Evolutionary conservation across 768 basidiomycete species (phyloP), one percentile per base, ranked within the genome.

Genomic region (Pisolithus microcarpus): DNA sequence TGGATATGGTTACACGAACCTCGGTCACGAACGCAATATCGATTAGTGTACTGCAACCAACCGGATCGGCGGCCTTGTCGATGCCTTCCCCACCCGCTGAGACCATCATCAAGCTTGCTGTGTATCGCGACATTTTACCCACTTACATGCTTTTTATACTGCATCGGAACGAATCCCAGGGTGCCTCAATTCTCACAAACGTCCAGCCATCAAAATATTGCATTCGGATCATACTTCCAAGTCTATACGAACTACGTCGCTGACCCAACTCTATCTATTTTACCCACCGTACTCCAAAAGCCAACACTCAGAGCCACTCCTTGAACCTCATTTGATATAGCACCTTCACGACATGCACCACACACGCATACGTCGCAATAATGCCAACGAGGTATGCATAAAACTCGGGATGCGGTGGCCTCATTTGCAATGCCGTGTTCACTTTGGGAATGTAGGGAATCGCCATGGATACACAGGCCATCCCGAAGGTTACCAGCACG

Each of bases 391-490:
- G 43, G 38, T 68, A 66, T 19, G 57, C 2, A 42, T 64, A 66
- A 39, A 60, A 66, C 36, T 68, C 54, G 10, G 64, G 64, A 0
- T 60, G 52, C 10, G 65, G 66, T 8, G 66, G 65, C 10, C 37
- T 60, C 57, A 66, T 19, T 0, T 62, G 58, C 18, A 66, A 43
- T 18, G 66, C 64, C 13, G 60, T 49, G 48, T 62, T 66, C 51
- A 66, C 1, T 48, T 68, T 68, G 0, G 65, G 65, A 19, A 66
- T 65, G 43, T 66, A 66, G 2, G 65, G 65, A 42, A 66, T 68
- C 24, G 64, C 64, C 66, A 66, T 66, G 21, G 65, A 54, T 0
- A 66, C 49, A 37, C 62, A 65, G 23, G 65, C 65, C 52, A 66
- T 56, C 44, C 66, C 65, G 24, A 64, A 68, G 15, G 65, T 66